Evolutionary conservation across 768 basidiomycete genomes (phyloP).

Genomic region (Hydnomerulius pinastri): DNA sequence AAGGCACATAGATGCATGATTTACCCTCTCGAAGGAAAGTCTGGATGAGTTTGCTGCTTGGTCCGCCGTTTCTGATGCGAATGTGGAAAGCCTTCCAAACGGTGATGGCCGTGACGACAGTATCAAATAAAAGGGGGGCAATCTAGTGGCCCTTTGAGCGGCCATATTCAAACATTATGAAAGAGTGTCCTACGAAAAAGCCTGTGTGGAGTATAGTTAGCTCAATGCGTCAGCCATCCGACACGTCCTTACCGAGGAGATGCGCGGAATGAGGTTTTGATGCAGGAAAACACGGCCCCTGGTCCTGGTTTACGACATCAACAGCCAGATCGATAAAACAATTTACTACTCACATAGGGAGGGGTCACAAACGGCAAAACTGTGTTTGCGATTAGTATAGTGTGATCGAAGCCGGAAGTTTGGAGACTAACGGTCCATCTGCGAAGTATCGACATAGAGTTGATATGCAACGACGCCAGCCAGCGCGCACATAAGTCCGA

Average conservation of each 20-base stretch:
- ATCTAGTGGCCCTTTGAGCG: conserved; percentile 47
- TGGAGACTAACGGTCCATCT: conserved; percentile 65
- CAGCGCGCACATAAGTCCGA: conserved; percentile 63
- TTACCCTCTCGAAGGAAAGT: conserved; percentile 82
- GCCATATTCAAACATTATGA: background rate
- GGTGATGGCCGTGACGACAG: conserved; percentile 79
- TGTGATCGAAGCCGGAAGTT: background rate
- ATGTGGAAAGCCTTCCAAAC: conserved; percentile 78
- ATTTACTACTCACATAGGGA: conserved; percentile 49
- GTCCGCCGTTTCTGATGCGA: conserved; percentile 71
- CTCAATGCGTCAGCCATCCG: background rate
- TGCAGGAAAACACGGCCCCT: conserved; percentile 77
- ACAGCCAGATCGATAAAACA: background rate
- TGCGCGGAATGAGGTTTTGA: conserved; percentile 85
- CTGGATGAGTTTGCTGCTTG: conserved; percentile 78
- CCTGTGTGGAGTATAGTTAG: conserved; percentile 34
- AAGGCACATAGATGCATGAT: conserved; percentile 10
- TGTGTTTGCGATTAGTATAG: conserved; percentile 26
- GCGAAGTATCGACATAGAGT: conserved; percentile 74
- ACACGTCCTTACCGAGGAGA: conserved; percentile 58
- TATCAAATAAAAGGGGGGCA: conserved; percentile 80
- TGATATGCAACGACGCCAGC: conserved; percentile 80
- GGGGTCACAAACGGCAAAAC: conserved; percentile 68
- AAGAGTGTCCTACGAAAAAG: conserved; percentile 53
- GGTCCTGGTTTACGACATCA: conserved; percentile 32